Evolutionary conservation across 768 basidiomycete genomes (phyloP), one percentile per base, ranked within the genome.

Genomic region (Collybiopsis confluens): DNA sequence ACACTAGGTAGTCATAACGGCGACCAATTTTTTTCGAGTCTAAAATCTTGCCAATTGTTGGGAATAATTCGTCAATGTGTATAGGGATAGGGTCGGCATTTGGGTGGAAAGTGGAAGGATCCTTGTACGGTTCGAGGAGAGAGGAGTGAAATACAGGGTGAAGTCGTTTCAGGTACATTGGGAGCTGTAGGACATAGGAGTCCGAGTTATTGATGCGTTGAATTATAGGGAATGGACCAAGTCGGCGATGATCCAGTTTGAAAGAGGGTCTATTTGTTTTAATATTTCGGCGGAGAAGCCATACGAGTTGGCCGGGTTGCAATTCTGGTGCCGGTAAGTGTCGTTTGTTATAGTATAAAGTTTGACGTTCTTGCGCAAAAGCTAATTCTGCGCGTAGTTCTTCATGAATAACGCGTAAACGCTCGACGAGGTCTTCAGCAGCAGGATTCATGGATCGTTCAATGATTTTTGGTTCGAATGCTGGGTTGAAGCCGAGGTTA

Each of bases 201-300:
- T 50, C 52, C 13, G 52, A 43, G n/a, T 1, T 20, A 8, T 24
- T 3, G n/a, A 45, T 23, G 24, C 27, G 41, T 18, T 15, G 11
- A 8, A 43, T 44, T 23, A 53, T 44, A 2, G n/a, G 20, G 18
- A 43, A 70, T 2, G 67, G 70, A 5, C 69, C 66, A 4, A 72
- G 62, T 9, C 60, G 59, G 9, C 60, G 57, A 46, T 70, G 61
- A 35, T 70, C 67, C 36, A 78, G 71, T 57, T 77, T 77, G 30
- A 61, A 48, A 3, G 71, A 69, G 2, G 74, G 74, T 13, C 71
- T 61, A n/a, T 64, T 70, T 5, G 74, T 75, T 20, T 63, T 64
- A 58, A 77, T 72, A 56, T 76, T 69, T n/a, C 60, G 61, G 10
- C 60, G 59, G 1, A 72, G 62, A 4, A 75, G 56, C 70, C 71